Evolutionary conservation across 2,329 filamentous ascomycete genomes (phyloP).

Genomic region (Aspergillaceae sp.): DNA sequence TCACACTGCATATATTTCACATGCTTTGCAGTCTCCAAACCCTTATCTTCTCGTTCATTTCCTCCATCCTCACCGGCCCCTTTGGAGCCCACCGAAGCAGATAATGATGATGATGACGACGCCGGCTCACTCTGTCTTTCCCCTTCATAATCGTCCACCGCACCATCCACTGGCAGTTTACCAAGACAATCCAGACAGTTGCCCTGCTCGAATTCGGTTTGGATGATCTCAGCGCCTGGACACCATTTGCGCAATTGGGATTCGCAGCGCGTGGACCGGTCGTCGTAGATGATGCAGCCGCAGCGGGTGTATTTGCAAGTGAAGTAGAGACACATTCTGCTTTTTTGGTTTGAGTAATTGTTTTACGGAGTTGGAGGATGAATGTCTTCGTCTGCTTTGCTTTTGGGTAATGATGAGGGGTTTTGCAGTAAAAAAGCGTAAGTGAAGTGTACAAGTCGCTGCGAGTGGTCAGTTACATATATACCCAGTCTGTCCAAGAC

Average conservation of each 20-base stretch:
- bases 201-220: neutral
- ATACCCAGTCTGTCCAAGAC: too few relatives aligned
- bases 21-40: neutral
- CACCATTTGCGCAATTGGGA: neutral
- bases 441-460: too few relatives aligned
- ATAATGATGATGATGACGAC: too few relatives aligned
- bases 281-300: slow-evolving; percentile 15
- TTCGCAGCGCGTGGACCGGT: slow-evolving; percentile 3
- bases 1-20: neutral
- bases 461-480: too few relatives aligned
- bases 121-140: too few relatives aligned
- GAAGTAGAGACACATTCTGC: slow-evolving; percentile 14
- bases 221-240: neutral
- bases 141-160: neutral
- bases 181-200: neutral
- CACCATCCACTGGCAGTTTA: neutral
- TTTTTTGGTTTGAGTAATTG: neutral
- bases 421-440: too few relatives aligned
- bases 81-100: too few relatives aligned
- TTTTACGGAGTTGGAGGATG: too few relatives aligned
- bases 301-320: slow-evolving; percentile 13
- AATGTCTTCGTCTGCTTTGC: too few relatives aligned
- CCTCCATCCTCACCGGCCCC: neutral
- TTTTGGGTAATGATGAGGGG: too few relatives aligned
- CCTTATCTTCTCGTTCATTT: neutral